A percentile compares a stretch with the other conserved stretches of the same genome.
Evolutionary conservation across 495 filamentous ascomycete species (phyloP).

Genomic region (Cryomyces minteri): DNA sequence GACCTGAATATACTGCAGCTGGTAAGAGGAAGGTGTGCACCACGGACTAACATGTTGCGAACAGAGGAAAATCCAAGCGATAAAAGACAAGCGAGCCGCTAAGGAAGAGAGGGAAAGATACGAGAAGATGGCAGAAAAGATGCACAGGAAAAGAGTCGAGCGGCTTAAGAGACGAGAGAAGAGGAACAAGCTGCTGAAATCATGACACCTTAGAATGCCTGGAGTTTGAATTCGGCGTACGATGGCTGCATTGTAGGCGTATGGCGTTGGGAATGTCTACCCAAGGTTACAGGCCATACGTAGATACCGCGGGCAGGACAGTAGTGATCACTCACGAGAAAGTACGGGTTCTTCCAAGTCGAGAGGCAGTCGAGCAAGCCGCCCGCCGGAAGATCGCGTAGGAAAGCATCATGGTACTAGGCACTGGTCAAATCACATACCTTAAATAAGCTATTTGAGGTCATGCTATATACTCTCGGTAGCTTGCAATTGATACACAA

Average conservation of each 20-base stretch:
- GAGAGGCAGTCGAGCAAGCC: not conserved
- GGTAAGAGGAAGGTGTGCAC: not conserved
- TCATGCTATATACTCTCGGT: too few species aligned
- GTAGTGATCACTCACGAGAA: not conserved
- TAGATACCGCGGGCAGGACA: not conserved
- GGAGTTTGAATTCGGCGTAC: too few species aligned
- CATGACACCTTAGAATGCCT: conserved; percentile 28
- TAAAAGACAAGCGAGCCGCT: conserved; percentile 64
- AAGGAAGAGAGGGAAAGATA: conserved; percentile 91
- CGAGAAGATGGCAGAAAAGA: conserved; percentile 90
- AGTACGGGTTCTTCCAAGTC: not conserved
- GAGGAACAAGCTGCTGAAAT: conserved; percentile 90
- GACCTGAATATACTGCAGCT: not conserved
- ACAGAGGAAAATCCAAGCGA: conserved; percentile 55
- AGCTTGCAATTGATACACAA: too few species aligned
- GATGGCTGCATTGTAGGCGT: not conserved
- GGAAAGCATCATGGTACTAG: too few species aligned
- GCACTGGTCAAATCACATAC: too few species aligned
- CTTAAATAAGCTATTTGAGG: too few species aligned
- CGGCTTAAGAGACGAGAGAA: conserved; percentile 87
- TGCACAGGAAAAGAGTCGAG: conserved; percentile 91
- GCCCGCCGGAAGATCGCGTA: not conserved
- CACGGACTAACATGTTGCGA: not conserved
- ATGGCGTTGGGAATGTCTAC: not conserved
- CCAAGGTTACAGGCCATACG: not conserved